These are phyloP conservation scores for Fraxinus angustifolia DNA, from an alignment of 305 asterid genomes.

Conservation along the genomic window DNA sequence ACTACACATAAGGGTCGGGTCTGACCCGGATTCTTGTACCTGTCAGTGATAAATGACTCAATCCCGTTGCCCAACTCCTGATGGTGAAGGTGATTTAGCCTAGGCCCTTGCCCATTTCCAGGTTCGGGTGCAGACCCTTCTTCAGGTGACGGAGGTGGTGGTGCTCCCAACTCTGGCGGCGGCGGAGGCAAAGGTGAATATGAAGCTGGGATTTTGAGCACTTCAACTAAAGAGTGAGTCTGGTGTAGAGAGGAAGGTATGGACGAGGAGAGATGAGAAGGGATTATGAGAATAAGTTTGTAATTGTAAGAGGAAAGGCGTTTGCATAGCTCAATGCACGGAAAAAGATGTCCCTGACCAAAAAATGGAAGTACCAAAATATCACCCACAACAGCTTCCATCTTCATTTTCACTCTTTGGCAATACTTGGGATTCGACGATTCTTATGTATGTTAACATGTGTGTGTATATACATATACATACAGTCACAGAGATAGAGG, in stretches of 20 bases:
- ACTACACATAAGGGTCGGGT: slow-evolving; percentile 47
- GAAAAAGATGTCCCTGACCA: slow-evolving; percentile 72
- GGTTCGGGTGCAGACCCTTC: neutral
- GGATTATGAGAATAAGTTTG: slow-evolving; percentile 47
- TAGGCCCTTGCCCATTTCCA: neutral
- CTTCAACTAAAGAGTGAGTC: slow-evolving; percentile 22
- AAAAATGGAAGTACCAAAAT: slow-evolving; percentile 59
- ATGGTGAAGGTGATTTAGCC: slow-evolving; percentile 7
- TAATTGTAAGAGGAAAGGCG: slow-evolving; percentile 40
- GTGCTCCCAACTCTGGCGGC: neutral
- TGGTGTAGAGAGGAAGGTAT: slow-evolving; percentile 40
- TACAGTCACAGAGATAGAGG: neutral
- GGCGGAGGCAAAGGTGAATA: slow-evolving; percentile 16
- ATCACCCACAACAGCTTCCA: slow-evolving; percentile 41
- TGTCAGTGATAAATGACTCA: slow-evolving; percentile 31
- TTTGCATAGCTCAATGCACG: slow-evolving; percentile 62
- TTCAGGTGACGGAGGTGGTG: slow-evolving; percentile 8
- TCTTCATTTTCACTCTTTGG: neutral
- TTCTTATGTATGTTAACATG: neutral
- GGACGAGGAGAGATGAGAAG: slow-evolving; percentile 64
- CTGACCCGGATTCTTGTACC: slow-evolving; percentile 24
- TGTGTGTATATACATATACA: neutral
- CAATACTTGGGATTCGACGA: neutral
- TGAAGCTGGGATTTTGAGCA: slow-evolving; percentile 33
- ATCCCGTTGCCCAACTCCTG: slow-evolving; percentile 41